Evolutionary conservation across 2,329 filamentous ascomycete species (phyloP), one percentile per base, ranked within the genome.

Genomic region (Fusarium sp.): DNA sequence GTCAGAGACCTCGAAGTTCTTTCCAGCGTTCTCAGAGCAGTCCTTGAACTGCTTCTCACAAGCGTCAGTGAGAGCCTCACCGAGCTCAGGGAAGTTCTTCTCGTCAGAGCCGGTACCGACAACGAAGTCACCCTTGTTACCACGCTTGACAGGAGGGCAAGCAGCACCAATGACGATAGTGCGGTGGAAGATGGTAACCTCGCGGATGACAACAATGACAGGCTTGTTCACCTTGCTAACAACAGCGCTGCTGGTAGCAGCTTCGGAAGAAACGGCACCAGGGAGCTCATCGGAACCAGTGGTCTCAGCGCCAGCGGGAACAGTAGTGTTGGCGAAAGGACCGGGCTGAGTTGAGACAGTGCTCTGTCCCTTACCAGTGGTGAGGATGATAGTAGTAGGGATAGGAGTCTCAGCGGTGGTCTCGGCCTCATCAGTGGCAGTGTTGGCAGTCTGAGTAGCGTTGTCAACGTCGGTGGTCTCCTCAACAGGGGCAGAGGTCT

Each of bases 11-110:
- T 55, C 53, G 45, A 75, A 75, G 70, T 76, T 76, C 67, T 71
- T 70, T 59, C 75, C 75, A 42, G 75, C 64, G 35, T 62, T 70
- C 49, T 52, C 52, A 9, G 73, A 63, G 56, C 75, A 77, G 45
- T 64, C 64, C 60, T 70, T 50, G 60, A 74, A 77, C 59, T 77
- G 75, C 67, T 72, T 74, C 46, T 72, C 69, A 55, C 75, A 77
- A 49, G 75, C 75, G 38, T 71, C 65, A 32, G 60, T 53, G 52
- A 66, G 67, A 26, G 75, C 75, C 40, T 75, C 61, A 44, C 67
- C 75, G 37, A 76, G 53, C 38, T 68, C 57, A n/a, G 46, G 60
- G 67, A 68, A 75, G 26, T 17, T 56, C 67, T 75, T 59, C 33
- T 73, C 70, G 17, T 70, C 67, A 10, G 57, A 62, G 8, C 64